Base-by-base conservation (phyloP, 2,329 filamentous ascomycete species). In the Phyllosticta capitalensis region DNA sequence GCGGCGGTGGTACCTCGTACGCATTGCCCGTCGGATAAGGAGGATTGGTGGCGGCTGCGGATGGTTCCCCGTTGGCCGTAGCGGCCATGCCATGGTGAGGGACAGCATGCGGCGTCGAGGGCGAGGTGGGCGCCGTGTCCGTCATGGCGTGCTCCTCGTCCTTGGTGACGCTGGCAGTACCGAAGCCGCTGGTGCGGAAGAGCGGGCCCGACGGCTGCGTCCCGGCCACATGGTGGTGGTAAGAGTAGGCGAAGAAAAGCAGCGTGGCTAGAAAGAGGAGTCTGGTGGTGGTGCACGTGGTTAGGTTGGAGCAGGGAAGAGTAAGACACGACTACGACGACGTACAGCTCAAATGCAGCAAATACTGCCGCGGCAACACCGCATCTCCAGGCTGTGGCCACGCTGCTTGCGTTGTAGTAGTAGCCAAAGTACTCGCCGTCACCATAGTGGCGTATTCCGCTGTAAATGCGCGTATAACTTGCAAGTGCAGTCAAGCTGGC, bases 191-290 rank as follows among this genome's bases (percentile, higher is more conserved):
- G 51, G 7, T 5, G 21, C n/a, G 30, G 7, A 54, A 30, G 0
- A 58, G 9, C 19, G 49, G 21, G 26, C 38, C 5, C 21, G 45
- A 20, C 38, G 28, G 48, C 24, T 24, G 52, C 55, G n/a, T 10
- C 61, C 59, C 21, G 56, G 50, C 50, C 9, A 60, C 20, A 24
- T 67, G 60, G 56, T 60, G 63, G 52, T 68, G 66, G 54, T 64
- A 68, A 52, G 65, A 65, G 56, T 66, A 66, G 4, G 63, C 51
- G 57, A 65, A 66, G 2, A 58, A 22, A 10, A 65, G 55, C 9
- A 63, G 63, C 14, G 65, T 66, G 45, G 62, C 50, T 30, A 66
- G 59, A 60, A 66, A 68, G 6, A 67, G 63, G 12, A 67, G 24
- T 26, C 65, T 66, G 54, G 7, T 21, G 26, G 38, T 21, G 14